A percentile compares a stretch with the other conserved stretches of the same genome.
These are phyloP conservation scores for Venturia aucupariae DNA, from an alignment of 2,329 filamentous ascomycete genomes.

Conservation along the genomic window DNA sequence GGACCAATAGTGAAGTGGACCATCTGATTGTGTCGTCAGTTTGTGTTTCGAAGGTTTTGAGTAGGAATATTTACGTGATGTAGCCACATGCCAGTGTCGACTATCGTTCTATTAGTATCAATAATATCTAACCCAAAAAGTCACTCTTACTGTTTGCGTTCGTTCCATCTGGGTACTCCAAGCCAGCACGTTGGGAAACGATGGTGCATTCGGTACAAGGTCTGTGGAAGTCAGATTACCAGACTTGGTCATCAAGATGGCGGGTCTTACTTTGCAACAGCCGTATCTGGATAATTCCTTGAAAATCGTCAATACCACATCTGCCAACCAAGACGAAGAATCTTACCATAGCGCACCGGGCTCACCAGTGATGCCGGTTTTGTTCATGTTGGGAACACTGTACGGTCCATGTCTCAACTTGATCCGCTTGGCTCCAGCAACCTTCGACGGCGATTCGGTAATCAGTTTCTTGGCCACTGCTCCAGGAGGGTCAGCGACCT, in stretches of 20 bases:
- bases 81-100: slow-evolving; percentile 21
- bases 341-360: slow-evolving; percentile 7
- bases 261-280: background rate
- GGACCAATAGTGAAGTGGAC: slow-evolving; percentile 10
- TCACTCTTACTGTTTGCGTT: slow-evolving; percentile 10
- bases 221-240: background rate
- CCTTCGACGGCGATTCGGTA: background rate
- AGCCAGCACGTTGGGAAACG: slow-evolving; percentile 3
- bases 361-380: slow-evolving; percentile 10
- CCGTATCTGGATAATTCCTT: slow-evolving; percentile 13
- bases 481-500: slow-evolving; percentile 8
- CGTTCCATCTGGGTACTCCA: slow-evolving; percentile 13
- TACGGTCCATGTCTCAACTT: slow-evolving; percentile 14
- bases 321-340: background rate
- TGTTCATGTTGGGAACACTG: slow-evolving; percentile 13
- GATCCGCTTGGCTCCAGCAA: slow-evolving; percentile 6
- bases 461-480: background rate
- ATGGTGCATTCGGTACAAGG: slow-evolving; percentile 12
- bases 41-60: background rate
- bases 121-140: background rate
- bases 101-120: background rate
- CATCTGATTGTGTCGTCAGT: slow-evolving; percentile 1
- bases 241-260: background rate
- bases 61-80: background rate
- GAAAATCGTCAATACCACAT: background rate